Evolutionary conservation across 1,284 basidiomycete species (phyloP), one percentile per base, ranked within the genome.

Genomic region (Leccinum colubrinum): DNA sequence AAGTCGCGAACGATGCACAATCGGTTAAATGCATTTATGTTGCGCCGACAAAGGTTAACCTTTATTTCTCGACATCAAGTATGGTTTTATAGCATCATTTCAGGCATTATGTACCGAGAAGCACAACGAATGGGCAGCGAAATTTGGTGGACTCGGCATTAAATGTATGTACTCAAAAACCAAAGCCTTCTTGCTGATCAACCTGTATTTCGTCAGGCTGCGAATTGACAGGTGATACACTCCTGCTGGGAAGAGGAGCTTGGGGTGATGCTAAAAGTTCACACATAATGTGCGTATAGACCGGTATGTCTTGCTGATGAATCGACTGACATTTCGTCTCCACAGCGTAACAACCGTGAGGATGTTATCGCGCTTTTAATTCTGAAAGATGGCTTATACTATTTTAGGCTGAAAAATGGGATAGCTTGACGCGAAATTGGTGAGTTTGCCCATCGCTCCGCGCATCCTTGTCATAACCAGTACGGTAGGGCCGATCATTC

Each of bases 221-320:
- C 55, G 95, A 98, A 76, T 77, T 98, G 56, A 99, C 97, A 0
- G 97, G 96, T 2, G 96, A 98, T 70, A 94, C 93, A 1, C 83
- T 87, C 15, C 74, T 82, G 30, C 81, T 82, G 62, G 85, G 86
- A 4, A 81, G 80, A 68, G 81, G 82, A 56, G 80, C 83, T 4
- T 88, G 88, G 86, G 84, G 85, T n/a, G 88, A 90, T 51, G 86
- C 89, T 0, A 87, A 85, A 68, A 81, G 81, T 59, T 86, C 92
- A 0, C 83, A 86, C 17, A 83, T 98, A 55, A 94, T 97, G 91
- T 93, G 62, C 15, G 76, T 64, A 8, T 57, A 7, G 27, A 20
- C 48, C 14, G 39, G 68, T 9, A 46, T 37, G 65, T 39, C 22
- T 22, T 17, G 37, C 39, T 61, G 60, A 50, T 39, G 48, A 30